Base-by-base conservation (phyloP, 75 land plant genomes). In the Cunninghamia lanceolata region DNA sequence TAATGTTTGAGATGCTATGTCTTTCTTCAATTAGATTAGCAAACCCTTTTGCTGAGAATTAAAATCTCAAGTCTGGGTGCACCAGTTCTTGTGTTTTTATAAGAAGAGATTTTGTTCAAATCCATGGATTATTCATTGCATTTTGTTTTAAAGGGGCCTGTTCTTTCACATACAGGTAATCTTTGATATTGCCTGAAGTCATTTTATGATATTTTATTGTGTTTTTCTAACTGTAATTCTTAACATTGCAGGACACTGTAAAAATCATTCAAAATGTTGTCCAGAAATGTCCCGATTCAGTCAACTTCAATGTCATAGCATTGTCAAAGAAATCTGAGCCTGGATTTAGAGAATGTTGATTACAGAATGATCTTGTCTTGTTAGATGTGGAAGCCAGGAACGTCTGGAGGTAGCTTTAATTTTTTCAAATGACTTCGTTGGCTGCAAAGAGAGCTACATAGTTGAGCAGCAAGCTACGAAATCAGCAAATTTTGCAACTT, bases 271-370 rank as follows among this genome's bases (percentile, higher is more conserved):
- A 92, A 85, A 74, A 83, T 11, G 90, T 96, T 77, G 92, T 96
- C 82, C 75, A 92, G 86, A 93, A 90, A 66, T 95, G 91, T 78
- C 99, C 99, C 2, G 88, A 91, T 30, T 97, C 99, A 16, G 84
- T 91, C 21, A 96, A 96, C 84, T 97, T 97, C 91, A 97, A 94
- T 83, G 96, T 94, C 63, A 96, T 96, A 25, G 93, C 96, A 0
- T 85, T 96, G 43, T 94, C 95, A 34, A 96, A 90, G 91, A 94
- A 90, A 52, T 32, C 45, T 80, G 82, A 80, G 47, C 82, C 14
- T n/a, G 82, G n/a, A 45, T 45, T n/a, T n/a, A 45, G 14, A 19
- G 9, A 39, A 40, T 5, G 9, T 7, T 40, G 36, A 77, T 77
- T 19, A 25, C 17, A 8, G 13, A 50, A 50, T 13, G 53, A 50